These are phyloP conservation scores for Blastobotrys parvus DNA, from an alignment of 805 yeast species.

Conservation along the genomic window DNA sequence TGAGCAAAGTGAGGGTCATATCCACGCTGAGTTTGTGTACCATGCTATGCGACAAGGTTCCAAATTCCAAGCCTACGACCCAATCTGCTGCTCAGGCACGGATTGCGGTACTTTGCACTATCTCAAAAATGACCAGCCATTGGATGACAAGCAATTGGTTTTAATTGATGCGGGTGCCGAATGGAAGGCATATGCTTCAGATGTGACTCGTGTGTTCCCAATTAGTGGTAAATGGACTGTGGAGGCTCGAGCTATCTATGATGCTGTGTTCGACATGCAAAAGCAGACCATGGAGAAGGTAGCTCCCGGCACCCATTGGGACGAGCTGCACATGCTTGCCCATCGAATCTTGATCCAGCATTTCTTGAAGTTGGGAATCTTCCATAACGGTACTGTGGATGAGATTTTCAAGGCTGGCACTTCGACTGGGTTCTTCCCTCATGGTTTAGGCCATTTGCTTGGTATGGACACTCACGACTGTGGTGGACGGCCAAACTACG, in stretches of 20 bases:
- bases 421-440: slow-evolving; percentile 82
- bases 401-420: slow-evolving; percentile 65
- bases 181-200: slow-evolving; percentile 88
- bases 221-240: slow-evolving; percentile 80
- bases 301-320: slow-evolving; percentile 82
- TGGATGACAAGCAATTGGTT: slow-evolving; percentile 53
- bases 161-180: slow-evolving; percentile 97
- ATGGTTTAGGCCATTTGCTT: slow-evolving; percentile 87
- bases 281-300: slow-evolving; percentile 56
- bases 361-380: slow-evolving; percentile 68
- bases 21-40: slow-evolving; percentile 91
- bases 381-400: slow-evolving; percentile 46
- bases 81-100: slow-evolving; percentile 92
- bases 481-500: slow-evolving; percentile 80
- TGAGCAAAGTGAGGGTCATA: slow-evolving; percentile 77
- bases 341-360: slow-evolving; percentile 69
- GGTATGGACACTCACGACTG: slow-evolving; percentile 97
- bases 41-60: slow-evolving; percentile 94
- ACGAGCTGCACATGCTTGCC: slow-evolving; percentile 68
- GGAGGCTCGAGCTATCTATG: slow-evolving; percentile 79
- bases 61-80: slow-evolving; percentile 82
- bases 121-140: slow-evolving; percentile 64
- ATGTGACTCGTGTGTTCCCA: slow-evolving; percentile 94
- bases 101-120: slow-evolving; percentile 88
- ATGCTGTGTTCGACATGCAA: slow-evolving; percentile 79